Base-by-base conservation (phyloP, 1,139 yeast species). In the Candida albicans region DNA sequence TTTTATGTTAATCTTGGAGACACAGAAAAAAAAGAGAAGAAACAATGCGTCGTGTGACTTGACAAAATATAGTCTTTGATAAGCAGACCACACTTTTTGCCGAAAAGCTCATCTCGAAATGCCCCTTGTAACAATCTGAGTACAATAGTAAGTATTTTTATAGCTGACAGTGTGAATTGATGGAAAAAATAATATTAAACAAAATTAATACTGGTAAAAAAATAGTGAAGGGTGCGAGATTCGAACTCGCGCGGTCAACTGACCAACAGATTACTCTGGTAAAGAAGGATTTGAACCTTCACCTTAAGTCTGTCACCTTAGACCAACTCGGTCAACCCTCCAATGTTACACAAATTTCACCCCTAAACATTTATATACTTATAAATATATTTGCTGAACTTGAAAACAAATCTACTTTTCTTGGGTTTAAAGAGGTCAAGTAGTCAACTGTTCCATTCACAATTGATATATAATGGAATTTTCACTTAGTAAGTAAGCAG, bases 271-370 rank as follows among this genome's bases (percentile, higher is more conserved):
- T 29, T 29, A 29, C 32, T 29, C 32, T 29, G 32, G 32, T n/a
- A 29, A 29, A 29, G 32, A 29, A 29, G 32, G 32, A 13, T 29
- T 29, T 29, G 32, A 29, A 29, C 32, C 32, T 29, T 29, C 32
- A 29, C 32, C 32, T 29, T 29, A 29, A 29, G 32, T 29, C 32
- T 29, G 32, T 29, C 32, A 29, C 32, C 32, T 29, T 29, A 29
- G 32, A 29, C 32, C 32, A 29, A 29, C 32, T 29, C 27, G 64
- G 63, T 1, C 43, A 60, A 5, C 45, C 72, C 33, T 55, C 66
- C 33, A 40, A 37, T 22, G 7, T 15, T 22, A 8, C 5, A 18
- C 3, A 18, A 18, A 18, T 18, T 18, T 18, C 5, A 4, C 22
- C 22, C n/a, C n/a, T n/a, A 18, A 18, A 18, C 3, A 18, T 18